phyloP scores from a whole-genome alignment of 1,284 basidiomycete genomes.

The Melampsora americana region DNA sequence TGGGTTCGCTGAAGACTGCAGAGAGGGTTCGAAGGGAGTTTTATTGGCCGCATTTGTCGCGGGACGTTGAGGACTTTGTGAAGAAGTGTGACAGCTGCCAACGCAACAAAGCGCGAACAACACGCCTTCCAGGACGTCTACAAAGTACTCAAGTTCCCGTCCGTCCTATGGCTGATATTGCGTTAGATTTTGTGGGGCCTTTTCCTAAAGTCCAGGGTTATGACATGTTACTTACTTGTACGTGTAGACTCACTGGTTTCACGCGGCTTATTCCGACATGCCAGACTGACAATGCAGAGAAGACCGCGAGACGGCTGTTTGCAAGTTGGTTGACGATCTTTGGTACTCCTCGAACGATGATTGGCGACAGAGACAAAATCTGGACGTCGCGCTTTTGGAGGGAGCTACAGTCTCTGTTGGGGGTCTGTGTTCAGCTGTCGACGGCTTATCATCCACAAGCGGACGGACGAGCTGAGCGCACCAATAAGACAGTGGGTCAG shows the following conservation, averaged over 20 bases:
- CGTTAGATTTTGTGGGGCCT: constrained; percentile 1
- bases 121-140: neutral
- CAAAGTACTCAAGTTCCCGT: neutral
- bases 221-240: constrained; percentile 8
- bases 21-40: constrained; percentile 46
- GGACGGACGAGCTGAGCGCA: neutral
- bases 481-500: constrained; percentile 12
- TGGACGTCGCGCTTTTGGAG: constrained; percentile 9
- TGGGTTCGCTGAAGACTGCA: constrained; percentile 54
- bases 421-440: neutral
- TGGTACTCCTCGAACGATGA: neutral
- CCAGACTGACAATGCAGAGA: neutral
- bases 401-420: neutral
- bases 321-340: neutral
- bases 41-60: neutral
- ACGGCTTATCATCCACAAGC: constrained; percentile 15
- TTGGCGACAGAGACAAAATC: neutral
- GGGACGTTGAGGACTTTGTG: neutral
- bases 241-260: constrained; percentile 3
- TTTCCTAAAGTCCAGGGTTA: neutral
- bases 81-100: neutral
- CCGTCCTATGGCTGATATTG: neutral
- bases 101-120: neutral
- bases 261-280: neutral
- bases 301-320: neutral